Evolutionary conservation across 176 grass and related monocot genomes (phyloP).

Genomic region (Triticum turgidum): DNA sequence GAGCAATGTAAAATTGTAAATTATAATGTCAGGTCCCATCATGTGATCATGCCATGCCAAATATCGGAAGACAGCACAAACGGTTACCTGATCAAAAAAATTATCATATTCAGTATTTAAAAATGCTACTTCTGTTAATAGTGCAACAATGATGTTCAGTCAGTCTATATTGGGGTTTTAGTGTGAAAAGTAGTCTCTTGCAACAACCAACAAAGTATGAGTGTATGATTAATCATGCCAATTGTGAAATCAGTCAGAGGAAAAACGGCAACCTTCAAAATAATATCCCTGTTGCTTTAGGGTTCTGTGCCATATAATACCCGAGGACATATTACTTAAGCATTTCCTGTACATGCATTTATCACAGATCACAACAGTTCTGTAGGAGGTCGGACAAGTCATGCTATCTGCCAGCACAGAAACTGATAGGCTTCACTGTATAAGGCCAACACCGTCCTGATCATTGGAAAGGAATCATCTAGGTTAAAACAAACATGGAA

Average conservation of each 20-base stretch:
- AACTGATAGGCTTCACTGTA: slow-evolving; percentile 23
- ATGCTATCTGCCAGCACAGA: slow-evolving; percentile 15
- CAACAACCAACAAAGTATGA: not conserved
- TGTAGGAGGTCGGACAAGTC: slow-evolving; percentile 18
- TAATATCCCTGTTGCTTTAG: not conserved
- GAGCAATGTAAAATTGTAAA: slow-evolving; percentile 13
- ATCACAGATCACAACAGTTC: slow-evolving; percentile 14
- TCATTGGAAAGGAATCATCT: slow-evolving; percentile 20
- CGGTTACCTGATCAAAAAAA: not conserved
- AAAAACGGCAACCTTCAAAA: not conserved
- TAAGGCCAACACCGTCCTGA: slow-evolving; percentile 56
- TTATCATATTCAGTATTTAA: not conserved
- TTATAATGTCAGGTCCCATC: slow-evolving; percentile 26
- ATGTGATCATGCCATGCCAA: slow-evolving; percentile 11
- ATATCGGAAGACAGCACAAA: slow-evolving; percentile 10
- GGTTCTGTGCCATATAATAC: not conserved
- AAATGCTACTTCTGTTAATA: not conserved
- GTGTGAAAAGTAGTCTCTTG: not conserved
- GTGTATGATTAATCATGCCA: not conserved
- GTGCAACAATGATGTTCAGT: not conserved
- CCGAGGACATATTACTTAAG: not conserved
- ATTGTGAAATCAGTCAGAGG: not conserved
- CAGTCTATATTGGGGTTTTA: slow-evolving; percentile 1
- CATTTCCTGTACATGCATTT: not conserved
- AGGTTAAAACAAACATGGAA: slow-evolving; percentile 28